Evolutionary conservation across 1,139 yeast species (phyloP).

Genomic region (Yamadazyma blattariae): DNA sequence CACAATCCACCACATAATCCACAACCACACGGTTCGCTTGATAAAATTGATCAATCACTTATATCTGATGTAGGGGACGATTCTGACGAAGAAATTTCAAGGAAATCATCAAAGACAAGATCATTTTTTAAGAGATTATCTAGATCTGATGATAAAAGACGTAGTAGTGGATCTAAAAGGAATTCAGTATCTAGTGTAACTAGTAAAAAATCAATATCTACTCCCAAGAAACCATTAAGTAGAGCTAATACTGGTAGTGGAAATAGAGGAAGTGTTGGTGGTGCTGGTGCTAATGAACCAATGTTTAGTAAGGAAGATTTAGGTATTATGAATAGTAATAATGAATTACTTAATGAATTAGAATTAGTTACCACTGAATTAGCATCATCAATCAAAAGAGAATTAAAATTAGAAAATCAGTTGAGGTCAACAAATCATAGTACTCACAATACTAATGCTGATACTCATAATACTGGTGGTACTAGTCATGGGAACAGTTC

Average conservation of each 20-base stretch:
- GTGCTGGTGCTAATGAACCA: constrained; percentile 12
- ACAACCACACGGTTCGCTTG: not conserved
- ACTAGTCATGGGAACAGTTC: not conserved
- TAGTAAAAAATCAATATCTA: not conserved
- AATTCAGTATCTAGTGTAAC: constrained; percentile 1
- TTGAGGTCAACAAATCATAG: constrained; percentile 18
- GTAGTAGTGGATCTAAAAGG: not conserved
- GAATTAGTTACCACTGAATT: constrained; percentile 68
- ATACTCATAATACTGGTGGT: constrained; percentile 13
- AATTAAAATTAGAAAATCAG: constrained; percentile 52
- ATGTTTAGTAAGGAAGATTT: constrained; percentile 57
- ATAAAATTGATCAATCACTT: constrained; percentile 1
- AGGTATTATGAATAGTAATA: constrained; percentile 59
- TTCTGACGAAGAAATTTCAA: constrained; percentile 12
- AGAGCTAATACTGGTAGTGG: not conserved
- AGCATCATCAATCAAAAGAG: constrained; percentile 69
- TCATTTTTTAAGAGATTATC: constrained; percentile 36
- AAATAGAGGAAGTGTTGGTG: too few species aligned
- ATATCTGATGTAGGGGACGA: constrained; percentile 16
- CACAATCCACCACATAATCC: not conserved
- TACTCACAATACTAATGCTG: not conserved
- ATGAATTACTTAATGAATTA: constrained; percentile 57
- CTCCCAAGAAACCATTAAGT: not conserved
- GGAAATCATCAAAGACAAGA: constrained; percentile 22
- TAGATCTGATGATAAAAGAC: constrained; percentile 4